A percentile compares a stretch with the other conserved stretches of the same genome.
phyloP scores from a whole-genome alignment of 495 filamentous ascomycete species.

The Penicillium roqueforti region DNA sequence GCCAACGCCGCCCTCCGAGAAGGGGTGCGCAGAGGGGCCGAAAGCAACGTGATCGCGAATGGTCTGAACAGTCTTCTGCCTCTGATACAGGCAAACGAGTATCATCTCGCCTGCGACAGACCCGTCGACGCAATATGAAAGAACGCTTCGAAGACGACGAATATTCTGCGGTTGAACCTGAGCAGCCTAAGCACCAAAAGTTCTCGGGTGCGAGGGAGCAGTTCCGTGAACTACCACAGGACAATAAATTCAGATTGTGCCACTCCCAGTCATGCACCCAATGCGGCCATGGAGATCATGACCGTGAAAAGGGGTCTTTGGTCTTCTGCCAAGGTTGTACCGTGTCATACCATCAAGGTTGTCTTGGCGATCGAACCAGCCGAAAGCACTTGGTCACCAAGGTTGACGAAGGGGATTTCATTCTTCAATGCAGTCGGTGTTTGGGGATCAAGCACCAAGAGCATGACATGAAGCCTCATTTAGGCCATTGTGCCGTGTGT shows the following conservation, averaged over 20 bases:
- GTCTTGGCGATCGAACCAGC: conserved; percentile 65
- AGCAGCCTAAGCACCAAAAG: conserved; percentile 47
- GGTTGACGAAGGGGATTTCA: conserved; percentile 66
- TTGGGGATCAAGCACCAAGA: conserved; percentile 62
- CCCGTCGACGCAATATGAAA: conserved; percentile 51
- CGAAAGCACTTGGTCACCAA: conserved; percentile 96
- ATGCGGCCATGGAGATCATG: conserved; percentile 56
- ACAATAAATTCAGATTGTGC: conserved; percentile 57
- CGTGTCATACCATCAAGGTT: conserved; percentile 72
- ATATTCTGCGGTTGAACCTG: conserved; percentile 53
- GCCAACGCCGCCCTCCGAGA: conserved; percentile 3
- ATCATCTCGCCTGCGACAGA: conserved; percentile 28
- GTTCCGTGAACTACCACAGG: conserved; percentile 53
- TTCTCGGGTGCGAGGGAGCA: conserved; percentile 60
- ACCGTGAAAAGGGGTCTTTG: conserved; percentile 55
- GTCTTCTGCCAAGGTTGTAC: conserved; percentile 91
- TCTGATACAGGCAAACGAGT: conserved; percentile 15
- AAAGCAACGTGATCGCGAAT: neutral
- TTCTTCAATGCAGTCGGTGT: conserved; percentile 88
- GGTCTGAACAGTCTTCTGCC: conserved; percentile 13
- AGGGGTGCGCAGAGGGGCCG: neutral
- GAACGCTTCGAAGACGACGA: conserved; percentile 67
- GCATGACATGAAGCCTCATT: conserved; percentile 62
- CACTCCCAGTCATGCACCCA: conserved; percentile 70
- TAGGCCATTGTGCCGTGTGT: conserved; percentile 68